A percentile compares a stretch with the other conserved stretches of the same genome.
These are phyloP conservation scores for Hypoxylon sp. DNA, from an alignment of 2,329 filamentous ascomycete species.

Conservation along the genomic window DNA sequence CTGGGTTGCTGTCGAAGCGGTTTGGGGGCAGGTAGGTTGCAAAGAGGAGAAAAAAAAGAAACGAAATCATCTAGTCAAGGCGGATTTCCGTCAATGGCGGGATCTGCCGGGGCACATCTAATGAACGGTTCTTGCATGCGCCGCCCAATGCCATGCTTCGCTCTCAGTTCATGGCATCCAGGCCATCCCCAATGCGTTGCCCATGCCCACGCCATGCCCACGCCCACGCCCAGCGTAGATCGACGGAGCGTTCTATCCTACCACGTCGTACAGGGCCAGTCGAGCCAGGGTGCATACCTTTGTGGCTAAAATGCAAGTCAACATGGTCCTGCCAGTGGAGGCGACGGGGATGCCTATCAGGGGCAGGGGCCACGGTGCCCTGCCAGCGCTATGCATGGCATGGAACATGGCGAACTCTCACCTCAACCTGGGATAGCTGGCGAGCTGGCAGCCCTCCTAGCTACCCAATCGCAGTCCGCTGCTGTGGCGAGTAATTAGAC, in stretches of 20 bases:
- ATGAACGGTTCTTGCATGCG: constrained; percentile 24
- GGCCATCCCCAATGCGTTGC: too few species aligned
- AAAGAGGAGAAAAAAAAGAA: constrained; percentile 23
- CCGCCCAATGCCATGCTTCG: constrained; percentile 6
- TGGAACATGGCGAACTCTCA: constrained; percentile 22
- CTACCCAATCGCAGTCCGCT: background rate
- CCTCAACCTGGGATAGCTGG: constrained; percentile 8
- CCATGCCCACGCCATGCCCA: constrained; percentile 13
- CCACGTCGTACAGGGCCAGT: constrained; percentile 24
- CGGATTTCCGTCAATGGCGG: constrained; percentile 32
- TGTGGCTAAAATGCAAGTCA: constrained; percentile 40
- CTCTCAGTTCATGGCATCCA: constrained; percentile 15
- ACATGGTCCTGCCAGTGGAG: constrained; percentile 26
- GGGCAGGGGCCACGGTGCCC: constrained; percentile 31
- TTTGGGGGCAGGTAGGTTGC: constrained; percentile 8
- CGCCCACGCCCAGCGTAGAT: constrained; percentile 30
- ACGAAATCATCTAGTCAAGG: constrained; percentile 25
- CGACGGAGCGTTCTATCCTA: constrained; percentile 32
- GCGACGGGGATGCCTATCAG: constrained; percentile 19
- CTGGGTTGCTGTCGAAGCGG: constrained; percentile 10
- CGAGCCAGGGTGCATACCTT: constrained; percentile 17
- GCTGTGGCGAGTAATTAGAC: background rate
- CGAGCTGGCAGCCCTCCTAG: too few species aligned
- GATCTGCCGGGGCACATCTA: constrained; percentile 34
- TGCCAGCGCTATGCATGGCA: too few species aligned